Evolutionary conservation across 176 grass and related monocot genomes (phyloP), one percentile per base, ranked within the genome.

Genomic region (Triticum aestivum): DNA sequence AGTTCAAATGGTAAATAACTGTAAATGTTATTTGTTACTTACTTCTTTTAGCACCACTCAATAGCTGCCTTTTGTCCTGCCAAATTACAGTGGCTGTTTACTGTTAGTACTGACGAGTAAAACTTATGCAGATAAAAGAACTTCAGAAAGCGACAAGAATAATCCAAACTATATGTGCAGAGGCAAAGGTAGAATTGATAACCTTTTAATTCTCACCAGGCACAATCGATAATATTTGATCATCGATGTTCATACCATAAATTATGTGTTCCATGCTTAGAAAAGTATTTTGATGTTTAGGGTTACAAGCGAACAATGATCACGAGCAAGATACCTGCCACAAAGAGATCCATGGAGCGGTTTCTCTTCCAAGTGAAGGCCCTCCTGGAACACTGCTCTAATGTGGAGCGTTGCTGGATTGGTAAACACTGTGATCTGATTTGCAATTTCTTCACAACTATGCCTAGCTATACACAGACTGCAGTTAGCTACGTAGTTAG

Each of bases 91-190:
- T 72, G 70, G 18, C 44, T 21, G 8, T 51, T 73, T 65, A 41
- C 42, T 75, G 35, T 82, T 18, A 21, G 54, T 59, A 45, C 68
- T 84, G 35, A 87, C 26, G 56, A 87, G 56, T 69, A 82, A 73
- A 72, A 86, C 70, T 83, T 41, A 44, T 80, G 52, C 88, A 98
- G 93, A 78, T 98, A 54, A 98, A 79, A 87, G 69, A 78, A 30
- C 89, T 98, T 79, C 93, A 95, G 73, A 92, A 91, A 87, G 93
- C 91, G 18, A 98, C 96, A 61, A 93, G 91, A 91, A 86, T 71
- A 84, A 93, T 98, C 79, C 96, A 98, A 83, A 92, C 91, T 30
- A 87, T 98, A 80, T 98, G 93, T 92, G 85, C 93, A 18, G 89
- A 93, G 81, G 96, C 96, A 24, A 98, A 98, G 91, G 96, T 91